Evolutionary conservation across 768 basidiomycete species (phyloP), one percentile per base, ranked within the genome.

Genomic region (Lentinula aciculospora): DNA sequence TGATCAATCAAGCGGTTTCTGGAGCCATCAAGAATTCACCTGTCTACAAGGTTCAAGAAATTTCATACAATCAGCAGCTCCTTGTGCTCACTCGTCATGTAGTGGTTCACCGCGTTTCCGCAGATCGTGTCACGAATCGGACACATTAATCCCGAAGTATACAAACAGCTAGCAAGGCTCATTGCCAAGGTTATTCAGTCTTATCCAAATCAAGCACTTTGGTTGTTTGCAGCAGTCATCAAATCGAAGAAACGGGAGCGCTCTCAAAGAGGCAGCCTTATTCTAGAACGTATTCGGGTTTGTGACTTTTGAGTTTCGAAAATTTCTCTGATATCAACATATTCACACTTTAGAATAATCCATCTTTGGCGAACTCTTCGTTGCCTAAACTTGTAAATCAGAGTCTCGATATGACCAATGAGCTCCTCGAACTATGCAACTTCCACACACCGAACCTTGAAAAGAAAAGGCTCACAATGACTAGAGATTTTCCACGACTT

Each of bases 51-150:
- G 95, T 85, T 54, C 6, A 58, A 74, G 15, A 6, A 47, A 34
- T 31, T 44, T 8, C n/a, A 28, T 15, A 8, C 10, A 31, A 21
- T 23, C 39, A 21, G 8, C 4, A 21, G 15, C 13, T 2, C 29
- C 19, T 27, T 15, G n/a, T 7, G 7, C 49, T 29, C 8, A 49
- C 19, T 8, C 15, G n/a, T 9, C 4, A 19, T 56, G 31, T 10
- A 98, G 94, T 98, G 96, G 94, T 89, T 85, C 63, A 94, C 90
- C 0, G 95, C 94, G 1, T 95, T 98, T 61, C 94, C 95, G 3
- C 97, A 98, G 76, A 92, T 98, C 53, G 93, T 95, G 13, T 98
- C 96, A 13, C 84, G 97, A 7, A 87, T 99, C 31, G 89, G 88
- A 12, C 92, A 97, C 62, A 72, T 69, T 3, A 87, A 90, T 64